Evolutionary conservation across 1,139 yeast species (phyloP), one percentile per base, ranked within the genome.

Genomic region (Nakaseomyces sp.): DNA sequence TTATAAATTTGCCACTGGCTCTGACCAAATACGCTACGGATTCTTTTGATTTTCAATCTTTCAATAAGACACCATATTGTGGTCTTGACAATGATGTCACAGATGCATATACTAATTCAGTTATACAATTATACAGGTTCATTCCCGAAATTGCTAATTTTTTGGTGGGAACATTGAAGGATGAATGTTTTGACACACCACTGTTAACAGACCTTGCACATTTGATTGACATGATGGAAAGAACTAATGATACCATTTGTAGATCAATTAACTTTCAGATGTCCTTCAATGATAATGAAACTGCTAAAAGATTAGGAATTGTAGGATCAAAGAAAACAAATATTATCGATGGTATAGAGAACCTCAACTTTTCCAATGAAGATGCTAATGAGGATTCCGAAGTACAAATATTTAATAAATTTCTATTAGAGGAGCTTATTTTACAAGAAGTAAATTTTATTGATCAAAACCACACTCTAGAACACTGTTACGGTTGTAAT

Each of bases 21-120:
- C 89, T 89, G 61, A 84, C 95, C 46, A 82, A 77, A 55, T 91
- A 88, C 64, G 98, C 98, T 16, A 89, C 93, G 24, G 88, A 83
- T 53, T 96, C 88, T 63, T 91, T 91, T 65, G 96, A 93, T 66
- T 91, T 91, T 59, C 80, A 76, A 45, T 82, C 79, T 55, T 91
- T 84, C 67, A 88, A 89, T 58, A 70, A 72, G 41, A 85, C 97
- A 0, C 57, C 62, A 1, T 83, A 70, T 53, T 77, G 96, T n/a
- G 97, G 98, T 0, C 69, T 93, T 26, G 97, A 91, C 61, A 82
- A 88, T 16, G 93, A 87, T 57, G 74, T 83, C 12, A 88, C 84
- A 43, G 86, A 85, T 56, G 76, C 94, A 0, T 87, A 86, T 59
- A 73, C 84, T 44, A 93, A 93, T 59, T 72, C 95, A 0, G 65